Evolutionary conservation across 208 protist genomes (phyloP).

Genomic region (Novymonas esmeraldas): DNA sequence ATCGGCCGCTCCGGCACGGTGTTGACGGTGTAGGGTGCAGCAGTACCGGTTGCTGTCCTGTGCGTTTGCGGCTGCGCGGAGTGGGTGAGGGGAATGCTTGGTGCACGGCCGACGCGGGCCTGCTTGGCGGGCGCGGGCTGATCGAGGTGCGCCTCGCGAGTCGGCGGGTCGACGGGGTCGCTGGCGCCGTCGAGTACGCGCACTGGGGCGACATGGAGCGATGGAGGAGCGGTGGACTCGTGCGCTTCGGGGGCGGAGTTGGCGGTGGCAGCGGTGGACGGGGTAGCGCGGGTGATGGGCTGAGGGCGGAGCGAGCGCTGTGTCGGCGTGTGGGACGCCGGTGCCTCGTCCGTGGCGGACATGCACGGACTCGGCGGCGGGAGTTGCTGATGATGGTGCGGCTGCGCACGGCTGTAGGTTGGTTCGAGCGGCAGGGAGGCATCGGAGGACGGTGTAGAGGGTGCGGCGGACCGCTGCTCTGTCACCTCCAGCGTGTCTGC

Average conservation of each 20-base stretch:
- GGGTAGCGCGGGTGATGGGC: background rate
- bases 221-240: background rate
- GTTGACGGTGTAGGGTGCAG: background rate
- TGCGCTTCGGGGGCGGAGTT: too few species aligned
- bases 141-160: too few species aligned
- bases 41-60: background rate
- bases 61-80: background rate
- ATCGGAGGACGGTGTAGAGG: background rate
- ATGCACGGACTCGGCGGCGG: conserved; percentile 6
- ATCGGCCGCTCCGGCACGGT: background rate
- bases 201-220: background rate
- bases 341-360: conserved; percentile 5
- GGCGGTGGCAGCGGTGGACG: background rate
- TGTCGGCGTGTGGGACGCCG: background rate
- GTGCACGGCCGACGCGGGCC: too few species aligned
- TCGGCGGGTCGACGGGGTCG: too few species aligned
- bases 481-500: background rate
- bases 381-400: background rate
- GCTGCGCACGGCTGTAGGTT: conserved; percentile 5
- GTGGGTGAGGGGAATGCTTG: background rate
- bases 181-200: background rate
- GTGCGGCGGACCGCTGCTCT: background rate
- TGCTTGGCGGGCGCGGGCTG: too few species aligned
- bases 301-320: background rate
- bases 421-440: background rate